phyloP scores from a whole-genome alignment of 75 land plant species.

The Adiantum capillusveneris region DNA sequence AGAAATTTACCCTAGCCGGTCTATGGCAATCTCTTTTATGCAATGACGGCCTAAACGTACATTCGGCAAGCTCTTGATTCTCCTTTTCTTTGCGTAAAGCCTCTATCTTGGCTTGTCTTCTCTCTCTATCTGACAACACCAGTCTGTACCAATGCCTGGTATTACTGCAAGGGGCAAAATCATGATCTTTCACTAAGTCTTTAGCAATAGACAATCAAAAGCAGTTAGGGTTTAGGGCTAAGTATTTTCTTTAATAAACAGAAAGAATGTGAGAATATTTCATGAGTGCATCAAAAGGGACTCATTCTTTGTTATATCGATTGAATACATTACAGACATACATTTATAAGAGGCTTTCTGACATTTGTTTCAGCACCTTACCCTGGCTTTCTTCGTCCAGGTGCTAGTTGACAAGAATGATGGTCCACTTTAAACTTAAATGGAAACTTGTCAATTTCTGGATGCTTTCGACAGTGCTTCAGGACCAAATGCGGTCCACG shows the following conservation, averaged over 20 bases:
- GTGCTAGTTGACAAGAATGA: slow-evolving; percentile 11
- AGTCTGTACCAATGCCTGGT: slow-evolving; percentile 28
- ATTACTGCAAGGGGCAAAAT: slow-evolving; percentile 10
- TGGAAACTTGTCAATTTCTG: background rate
- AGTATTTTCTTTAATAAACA: background rate
- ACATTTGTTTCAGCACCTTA: too few relatives aligned
- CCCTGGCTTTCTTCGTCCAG: slow-evolving; percentile 13
- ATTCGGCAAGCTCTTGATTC: slow-evolving; percentile 27
- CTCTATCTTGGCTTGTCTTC: slow-evolving; percentile 18
- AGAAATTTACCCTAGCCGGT: background rate
- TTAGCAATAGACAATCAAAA: background rate
- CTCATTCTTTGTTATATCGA: too few relatives aligned
- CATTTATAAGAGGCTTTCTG: too few relatives aligned
- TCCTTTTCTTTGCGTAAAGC: slow-evolving; percentile 25
- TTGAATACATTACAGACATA: too few relatives aligned
- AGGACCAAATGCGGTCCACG: background rate
- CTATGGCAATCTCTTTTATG: slow-evolving; percentile 5
- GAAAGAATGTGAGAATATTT: too few relatives aligned
- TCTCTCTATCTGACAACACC: slow-evolving; percentile 25
- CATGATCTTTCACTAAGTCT: background rate
- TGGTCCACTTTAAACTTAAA: slow-evolving; percentile 14
- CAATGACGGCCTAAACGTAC: slow-evolving; percentile 29
- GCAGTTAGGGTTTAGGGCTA: background rate
- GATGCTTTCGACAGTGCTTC: background rate
- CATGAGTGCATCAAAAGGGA: too few relatives aligned